Conservation (phyloP, 257 asterid species). For the Solanum chmielewskii region DNA sequence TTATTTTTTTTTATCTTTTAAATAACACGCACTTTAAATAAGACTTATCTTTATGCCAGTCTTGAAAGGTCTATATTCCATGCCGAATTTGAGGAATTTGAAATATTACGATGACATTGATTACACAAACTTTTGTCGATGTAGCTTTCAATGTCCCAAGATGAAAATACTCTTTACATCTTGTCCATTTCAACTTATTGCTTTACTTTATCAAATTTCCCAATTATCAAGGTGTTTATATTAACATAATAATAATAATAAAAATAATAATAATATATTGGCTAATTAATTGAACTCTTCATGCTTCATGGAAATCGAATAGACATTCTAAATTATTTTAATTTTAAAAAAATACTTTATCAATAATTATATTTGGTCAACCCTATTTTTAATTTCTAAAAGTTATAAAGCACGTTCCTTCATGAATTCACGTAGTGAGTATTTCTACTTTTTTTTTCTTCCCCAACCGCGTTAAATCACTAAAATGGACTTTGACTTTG, state of each 20-base stretch:
- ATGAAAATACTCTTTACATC: neutral
- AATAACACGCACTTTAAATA: neutral
- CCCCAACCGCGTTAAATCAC: neutral
- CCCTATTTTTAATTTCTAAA: neutral
- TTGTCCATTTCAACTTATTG: neutral
- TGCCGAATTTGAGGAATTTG: neutral
- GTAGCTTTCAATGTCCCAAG: neutral
- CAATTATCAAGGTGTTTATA: neutral
- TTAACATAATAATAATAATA: neutral
- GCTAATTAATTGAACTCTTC: neutral
- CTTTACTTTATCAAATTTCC: neutral
- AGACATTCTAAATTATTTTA: neutral
- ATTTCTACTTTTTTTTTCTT: neutral
- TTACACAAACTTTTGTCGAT: neutral
- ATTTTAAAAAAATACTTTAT: neutral
- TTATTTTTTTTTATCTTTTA: no score
- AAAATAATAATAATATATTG: no score
- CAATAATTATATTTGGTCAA: neutral
- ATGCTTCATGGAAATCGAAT: neutral
- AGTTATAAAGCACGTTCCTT: neutral
- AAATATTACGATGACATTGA: neutral
- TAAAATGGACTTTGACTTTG: neutral
- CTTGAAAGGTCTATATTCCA: neutral
- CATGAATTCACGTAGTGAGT: neutral
- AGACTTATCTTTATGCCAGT: neutral